Evolutionary conservation across 139 green algal species (phyloP).

Genomic region (Trebouxia sp.): DNA sequence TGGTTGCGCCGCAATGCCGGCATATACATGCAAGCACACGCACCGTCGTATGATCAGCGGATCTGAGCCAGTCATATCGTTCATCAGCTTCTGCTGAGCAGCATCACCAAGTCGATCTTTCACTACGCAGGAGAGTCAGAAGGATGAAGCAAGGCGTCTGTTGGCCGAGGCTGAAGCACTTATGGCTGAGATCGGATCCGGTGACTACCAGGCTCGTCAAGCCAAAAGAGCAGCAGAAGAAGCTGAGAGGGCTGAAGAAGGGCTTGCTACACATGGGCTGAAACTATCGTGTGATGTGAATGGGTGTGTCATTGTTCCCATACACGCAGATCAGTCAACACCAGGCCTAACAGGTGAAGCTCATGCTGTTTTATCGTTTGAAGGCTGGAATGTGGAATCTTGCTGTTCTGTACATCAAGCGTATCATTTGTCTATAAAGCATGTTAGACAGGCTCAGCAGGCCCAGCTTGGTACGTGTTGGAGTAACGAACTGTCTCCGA

Average conservation of each 20-base stretch:
- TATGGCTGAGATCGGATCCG: constrained; percentile 26
- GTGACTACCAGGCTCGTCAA: not conserved
- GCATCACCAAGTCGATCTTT: not conserved
- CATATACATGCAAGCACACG: no score
- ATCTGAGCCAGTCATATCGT: no score
- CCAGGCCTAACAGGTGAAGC: constrained; percentile 14
- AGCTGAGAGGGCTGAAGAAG: not conserved
- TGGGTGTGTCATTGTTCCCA: constrained; percentile 41
- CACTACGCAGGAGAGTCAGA: not conserved
- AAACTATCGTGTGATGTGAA: constrained; percentile 43
- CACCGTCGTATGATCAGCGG: no score
- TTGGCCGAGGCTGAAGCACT: constrained; percentile 30
- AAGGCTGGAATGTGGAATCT: no score
- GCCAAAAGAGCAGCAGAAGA: constrained; percentile 9
- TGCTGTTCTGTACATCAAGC: no score
- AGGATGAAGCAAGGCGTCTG: constrained; percentile 1
- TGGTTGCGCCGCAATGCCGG: no score
- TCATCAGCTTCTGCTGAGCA: not conserved
- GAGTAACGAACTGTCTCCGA: no score
- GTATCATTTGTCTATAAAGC: no score
- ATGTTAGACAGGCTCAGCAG: no score
- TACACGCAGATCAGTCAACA: constrained; percentile 2
- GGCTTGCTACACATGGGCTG: not conserved
- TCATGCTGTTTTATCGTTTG: not conserved
- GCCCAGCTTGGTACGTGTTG: no score